Base-by-base conservation (phyloP, 2,329 filamentous ascomycete species). In the Colletotrichum simmondsii region DNA sequence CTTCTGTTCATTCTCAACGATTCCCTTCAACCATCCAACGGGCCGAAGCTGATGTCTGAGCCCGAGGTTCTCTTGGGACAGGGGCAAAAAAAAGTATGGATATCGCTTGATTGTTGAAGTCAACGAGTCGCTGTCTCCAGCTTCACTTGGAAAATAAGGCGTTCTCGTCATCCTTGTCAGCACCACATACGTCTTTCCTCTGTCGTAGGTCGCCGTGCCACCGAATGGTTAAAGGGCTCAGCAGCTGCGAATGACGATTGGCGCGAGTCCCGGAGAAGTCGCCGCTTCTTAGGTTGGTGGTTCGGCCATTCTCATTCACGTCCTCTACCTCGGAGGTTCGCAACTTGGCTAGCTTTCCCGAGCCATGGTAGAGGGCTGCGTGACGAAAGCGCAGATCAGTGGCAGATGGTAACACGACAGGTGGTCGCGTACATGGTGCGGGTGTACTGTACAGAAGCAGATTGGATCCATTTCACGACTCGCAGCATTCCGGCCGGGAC, bases 321-420 rank as follows among this genome's bases (percentile, higher is more conserved):
- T 19, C 42, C 12, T 19, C 22, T 30, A 52, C 22, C 26, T 62
- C 42, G 26, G 26, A 63, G 11, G 28, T 10, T 22, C 16, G n/a
- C 19, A 11, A 26, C 10, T 22, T 32, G 42, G 22, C 22, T 54
- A 30, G 61, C 35, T 19, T 30, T 42, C 57, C 30, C 65, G 37
- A 42, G 24, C 69, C 30, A 59, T 24, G 58, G 54, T 26, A 46
- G 59, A 59, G 24, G 6, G 30, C 26, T 64, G 59, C 59, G 53
- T 54, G 53, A 53, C 59, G 57, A 28, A 54, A 35, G 53, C 65
- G 65, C 57, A 59, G 69, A 69, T 69, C 65, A 52, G 65, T 64
- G 30, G 59, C 65, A 69, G 58, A 54, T 32, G 37, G 49, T 28
- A 32, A 28, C 68, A 59, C 49, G 22, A 42, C 69, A n/a, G 42